Evolutionary conservation across 1,284 basidiomycete genomes (phyloP).

Genomic region (Sporisorium sorghi): DNA sequence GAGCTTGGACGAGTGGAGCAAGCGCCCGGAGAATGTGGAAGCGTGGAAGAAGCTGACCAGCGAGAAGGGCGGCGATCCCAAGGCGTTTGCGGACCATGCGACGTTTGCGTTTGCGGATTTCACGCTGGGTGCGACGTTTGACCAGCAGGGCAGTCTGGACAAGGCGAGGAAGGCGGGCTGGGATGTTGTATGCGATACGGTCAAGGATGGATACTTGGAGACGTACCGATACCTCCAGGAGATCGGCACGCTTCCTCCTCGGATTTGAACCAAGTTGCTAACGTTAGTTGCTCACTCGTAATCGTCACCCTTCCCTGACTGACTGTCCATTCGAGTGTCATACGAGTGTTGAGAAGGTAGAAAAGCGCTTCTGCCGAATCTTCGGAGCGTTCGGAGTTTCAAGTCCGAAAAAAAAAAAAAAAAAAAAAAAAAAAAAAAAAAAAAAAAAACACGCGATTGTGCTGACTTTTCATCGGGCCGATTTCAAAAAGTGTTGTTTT

Average conservation of each 20-base stretch:
- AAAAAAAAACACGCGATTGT: neutral
- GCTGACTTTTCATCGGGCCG: neutral
- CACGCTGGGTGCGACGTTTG: conserved; percentile 46
- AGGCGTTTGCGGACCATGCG: conserved; percentile 38
- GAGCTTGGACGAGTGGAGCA: conserved; percentile 42
- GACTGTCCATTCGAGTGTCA: too few species aligned
- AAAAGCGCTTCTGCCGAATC: too few species aligned
- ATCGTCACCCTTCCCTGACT: neutral
- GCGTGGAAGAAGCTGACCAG: conserved; percentile 42
- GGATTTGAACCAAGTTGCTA: neutral
- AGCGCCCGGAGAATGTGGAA: conserved; percentile 33
- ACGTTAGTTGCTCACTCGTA: too few species aligned
- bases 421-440: neutral
- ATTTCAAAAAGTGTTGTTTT: conserved; percentile 4
- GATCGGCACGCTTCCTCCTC: conserved; percentile 42
- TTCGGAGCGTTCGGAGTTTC: neutral
- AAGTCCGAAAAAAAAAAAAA: neutral
- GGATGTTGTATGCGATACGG: conserved; percentile 37
- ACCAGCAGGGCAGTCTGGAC: conserved; percentile 42
- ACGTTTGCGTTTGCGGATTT: conserved; percentile 48
- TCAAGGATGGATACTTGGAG: conserved; percentile 46
- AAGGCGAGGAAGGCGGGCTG: conserved; percentile 43
- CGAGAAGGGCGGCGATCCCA: conserved; percentile 36
- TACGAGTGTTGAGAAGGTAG: too few species aligned
- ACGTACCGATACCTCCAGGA: conserved; percentile 45